Conservation (phyloP, 164 flowering plant species). For the Umbilicus rupestris region DNA sequence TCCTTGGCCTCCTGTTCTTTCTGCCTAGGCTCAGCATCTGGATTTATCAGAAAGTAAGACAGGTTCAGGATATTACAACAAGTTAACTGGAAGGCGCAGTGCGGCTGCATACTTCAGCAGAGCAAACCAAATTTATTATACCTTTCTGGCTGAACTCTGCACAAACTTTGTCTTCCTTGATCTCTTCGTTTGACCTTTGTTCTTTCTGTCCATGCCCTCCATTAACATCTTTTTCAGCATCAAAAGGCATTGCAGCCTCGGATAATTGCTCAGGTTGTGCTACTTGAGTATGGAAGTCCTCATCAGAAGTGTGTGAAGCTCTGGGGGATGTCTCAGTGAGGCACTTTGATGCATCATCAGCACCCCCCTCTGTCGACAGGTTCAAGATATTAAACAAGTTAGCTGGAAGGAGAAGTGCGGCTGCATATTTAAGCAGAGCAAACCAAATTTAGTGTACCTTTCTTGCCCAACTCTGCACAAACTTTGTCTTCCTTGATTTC, state of each 20-base stretch:
- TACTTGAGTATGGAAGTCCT: too few relatives aligned
- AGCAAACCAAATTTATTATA: not conserved
- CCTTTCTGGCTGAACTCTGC: not conserved
- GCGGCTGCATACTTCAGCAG: not conserved
- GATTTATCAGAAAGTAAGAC: not conserved
- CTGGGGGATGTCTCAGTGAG: not conserved
- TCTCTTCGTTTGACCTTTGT: not conserved
- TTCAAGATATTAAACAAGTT: too few relatives aligned
- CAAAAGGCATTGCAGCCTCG: not conserved
- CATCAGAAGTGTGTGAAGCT: not conserved
- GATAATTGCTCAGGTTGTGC: not conserved
- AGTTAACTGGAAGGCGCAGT: not conserved
- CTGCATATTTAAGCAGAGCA: not conserved
- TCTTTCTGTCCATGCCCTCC: not conserved
- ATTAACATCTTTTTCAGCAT: not conserved
- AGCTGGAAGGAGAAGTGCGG: not conserved
- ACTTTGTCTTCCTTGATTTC: not conserved
- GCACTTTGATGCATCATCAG: not conserved
- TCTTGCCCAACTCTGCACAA: not conserved
- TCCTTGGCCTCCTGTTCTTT: not conserved
- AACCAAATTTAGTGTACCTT: not conserved
- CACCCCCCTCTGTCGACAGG: not conserved
- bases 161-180: not conserved
- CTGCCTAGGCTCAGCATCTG: not conserved
- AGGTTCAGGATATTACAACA: not conserved